Base-by-base conservation (phyloP, 225 moss, liverwort and hornwort species). In the Anthoceros angustus region DNA sequence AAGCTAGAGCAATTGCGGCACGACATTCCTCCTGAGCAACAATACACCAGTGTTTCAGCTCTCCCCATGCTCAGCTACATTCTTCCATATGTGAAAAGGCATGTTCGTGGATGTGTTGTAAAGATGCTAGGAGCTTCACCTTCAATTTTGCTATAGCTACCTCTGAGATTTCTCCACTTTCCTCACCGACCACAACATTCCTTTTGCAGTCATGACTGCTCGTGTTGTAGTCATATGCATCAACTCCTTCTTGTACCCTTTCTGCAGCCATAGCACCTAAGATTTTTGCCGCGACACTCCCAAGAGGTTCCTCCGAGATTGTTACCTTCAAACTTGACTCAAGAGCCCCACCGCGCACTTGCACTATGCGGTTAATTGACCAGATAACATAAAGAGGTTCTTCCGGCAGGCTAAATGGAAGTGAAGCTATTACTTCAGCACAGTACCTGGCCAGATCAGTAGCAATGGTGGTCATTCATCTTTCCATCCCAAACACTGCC, bases 301-400 rank as follows among this genome's bases (percentile, higher is more conserved):
- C 86, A 16, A 86, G 78, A 42, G 77, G 65, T 49, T 84, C 91
- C 67, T 79, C 81, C 18, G 80, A 79, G 24, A 92, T 83, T 12
- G 79, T 73, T 24, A 81, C 66, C 72, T 92, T 92, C 76, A 98
- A 85, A 68, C 82, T 92, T 43, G 95, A 86, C 64, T 98, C 95
- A 69, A 98, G 70, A 61, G 86, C 86, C 77, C 95, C 95, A 55
- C 85, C 91, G 42, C 91, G 82, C 62, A 92, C 91, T 77, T 98
- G 95, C 66, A 98, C 85, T 66, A 86, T 77, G 68, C 95, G 85
- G 72, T 92, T 98, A 63, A 91, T 86, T 48, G 79, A 74, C 67
- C 78, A 87, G 40, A 98, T 85, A 42, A 98, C 78, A 73, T 98
- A 92, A 69, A 98, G 84, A 66, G 91, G 88, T 48, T 98, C 95